Evolutionary conservation across 2,329 filamentous ascomycete genomes (phyloP), one percentile per base, ranked within the genome.

Genomic region (Orbilia ellipsospora): DNA sequence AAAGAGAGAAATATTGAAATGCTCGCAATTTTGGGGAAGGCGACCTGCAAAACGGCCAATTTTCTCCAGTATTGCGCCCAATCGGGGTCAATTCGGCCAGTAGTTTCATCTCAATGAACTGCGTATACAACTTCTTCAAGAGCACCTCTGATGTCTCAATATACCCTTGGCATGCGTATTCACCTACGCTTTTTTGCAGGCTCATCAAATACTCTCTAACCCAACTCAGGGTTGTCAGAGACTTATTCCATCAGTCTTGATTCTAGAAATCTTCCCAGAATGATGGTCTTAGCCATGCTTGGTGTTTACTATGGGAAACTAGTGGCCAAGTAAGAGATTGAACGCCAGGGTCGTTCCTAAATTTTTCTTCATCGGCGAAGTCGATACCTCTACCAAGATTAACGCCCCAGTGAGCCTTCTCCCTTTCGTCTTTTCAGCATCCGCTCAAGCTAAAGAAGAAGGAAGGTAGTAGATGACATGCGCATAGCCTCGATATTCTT

Each of bases 161-260:
- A 18, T 20, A 23, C 16, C 31, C 63, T 67, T 67, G 63, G 63
- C 63, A 52, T 4, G 20, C 2, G n/a, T 67, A 44, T 59, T 54
- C 65, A 69, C 65, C 65, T 69, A 62, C 65, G 56, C 36, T 69
- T 69, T 69, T 69, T 69, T 40, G 65, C 18, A 60, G 42, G 56
- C 2, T 16, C 56, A 69, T 62, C 48, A 48, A 62, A 20, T 23
- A 18, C 56, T 55, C 48, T 56, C 56, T 54, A 67, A 67, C 63
- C 26, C 59, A 36, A 36, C 31, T 62, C 56, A 55, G 61, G 40
- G 56, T 23, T 50, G 48, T 62, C 65, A 69, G 57, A 48, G 65
- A 23, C 40, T 56, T 28, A 18, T 16, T 23, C 13, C 31, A 36
- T 69, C 44, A 40, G 48, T 42, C 55, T 68, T 68, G 64, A 40